Evolutionary conservation across 441 rosid species (phyloP).

Genomic region (Brassica balearica): DNA sequence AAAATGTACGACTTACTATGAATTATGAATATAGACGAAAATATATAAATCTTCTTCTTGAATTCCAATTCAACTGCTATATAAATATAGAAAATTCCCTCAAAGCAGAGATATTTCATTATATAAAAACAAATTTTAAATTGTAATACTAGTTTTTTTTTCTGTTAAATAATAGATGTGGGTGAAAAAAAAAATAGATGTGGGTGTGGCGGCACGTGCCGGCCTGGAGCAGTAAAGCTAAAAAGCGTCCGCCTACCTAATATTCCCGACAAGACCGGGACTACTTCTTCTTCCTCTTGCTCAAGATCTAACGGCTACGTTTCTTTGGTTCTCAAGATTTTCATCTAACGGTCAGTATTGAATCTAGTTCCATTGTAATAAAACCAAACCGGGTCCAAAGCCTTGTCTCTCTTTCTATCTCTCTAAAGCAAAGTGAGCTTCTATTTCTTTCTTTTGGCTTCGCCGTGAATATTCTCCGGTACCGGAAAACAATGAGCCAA

Average conservation of each 20-base stretch:
- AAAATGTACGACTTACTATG: neutral
- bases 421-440: constrained; percentile 13
- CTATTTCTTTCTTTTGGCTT: constrained; percentile 4
- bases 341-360: constrained; percentile 58
- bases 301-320: constrained; percentile 61
- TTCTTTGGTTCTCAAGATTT: constrained; percentile 16
- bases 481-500: neutral
- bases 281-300: constrained; percentile 6
- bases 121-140: neutral
- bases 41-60: neutral
- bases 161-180: neutral
- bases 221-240: constrained; percentile 53
- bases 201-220: constrained; percentile 66
- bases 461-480: constrained; percentile 13
- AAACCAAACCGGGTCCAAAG: constrained; percentile 27
- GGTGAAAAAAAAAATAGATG: too few species aligned
- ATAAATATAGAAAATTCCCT: constrained; percentile 21
- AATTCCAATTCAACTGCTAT: constrained; percentile 30
- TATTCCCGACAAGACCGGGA: constrained; percentile 53
- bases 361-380: constrained; percentile 51
- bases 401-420: constrained; percentile 15
- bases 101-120: constrained; percentile 22
- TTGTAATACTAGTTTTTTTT: neutral
- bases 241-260: constrained; percentile 34
- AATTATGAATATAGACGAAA: neutral